Percentiles rank a stretch among this genome's conserved stretches.
Conservation (phyloP, 257 asterid genomes). For the Striga asiatica region DNA sequence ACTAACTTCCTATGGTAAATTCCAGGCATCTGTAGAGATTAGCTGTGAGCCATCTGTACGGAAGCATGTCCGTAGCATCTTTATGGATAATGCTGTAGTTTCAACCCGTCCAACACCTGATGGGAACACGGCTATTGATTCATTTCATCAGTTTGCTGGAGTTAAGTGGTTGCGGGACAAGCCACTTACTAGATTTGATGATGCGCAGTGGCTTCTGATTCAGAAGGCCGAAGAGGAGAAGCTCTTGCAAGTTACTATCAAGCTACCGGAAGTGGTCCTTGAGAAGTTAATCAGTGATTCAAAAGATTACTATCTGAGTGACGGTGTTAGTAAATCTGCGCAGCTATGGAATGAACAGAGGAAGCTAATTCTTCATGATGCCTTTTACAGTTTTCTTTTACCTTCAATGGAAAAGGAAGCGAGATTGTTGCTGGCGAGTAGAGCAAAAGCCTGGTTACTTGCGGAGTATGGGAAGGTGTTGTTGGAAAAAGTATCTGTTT, state of each 20-base stretch:
- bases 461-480: constrained; percentile 70
- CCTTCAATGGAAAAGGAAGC: constrained; percentile 97
- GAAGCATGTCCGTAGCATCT: constrained; percentile 77
- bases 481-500: constrained; percentile 86
- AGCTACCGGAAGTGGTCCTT: constrained; percentile 63
- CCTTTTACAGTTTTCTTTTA: constrained; percentile 56
- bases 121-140: constrained; percentile 75
- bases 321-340: constrained; percentile 95
- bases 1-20: constrained; percentile 10
- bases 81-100: constrained; percentile 75
- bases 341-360: constrained; percentile 98
- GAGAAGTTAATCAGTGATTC: constrained; percentile 68
- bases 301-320: constrained; percentile 79
- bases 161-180: constrained; percentile 91
- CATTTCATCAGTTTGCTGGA: constrained; percentile 81
- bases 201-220: constrained; percentile 93
- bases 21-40: constrained; percentile 94
- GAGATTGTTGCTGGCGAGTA: constrained; percentile 54
- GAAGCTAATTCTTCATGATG: constrained; percentile 72
- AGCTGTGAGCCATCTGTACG: constrained; percentile 93
- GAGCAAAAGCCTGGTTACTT: constrained; percentile 72
- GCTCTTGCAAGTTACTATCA: constrained; percentile 72
- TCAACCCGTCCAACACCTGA: constrained; percentile 84
- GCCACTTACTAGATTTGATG: constrained; percentile 76
- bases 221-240: constrained; percentile 98